Evolutionary conservation across 495 filamentous ascomycete species (phyloP), one percentile per base, ranked within the genome.

Genomic region (Recurvomyces mirabilis): DNA sequence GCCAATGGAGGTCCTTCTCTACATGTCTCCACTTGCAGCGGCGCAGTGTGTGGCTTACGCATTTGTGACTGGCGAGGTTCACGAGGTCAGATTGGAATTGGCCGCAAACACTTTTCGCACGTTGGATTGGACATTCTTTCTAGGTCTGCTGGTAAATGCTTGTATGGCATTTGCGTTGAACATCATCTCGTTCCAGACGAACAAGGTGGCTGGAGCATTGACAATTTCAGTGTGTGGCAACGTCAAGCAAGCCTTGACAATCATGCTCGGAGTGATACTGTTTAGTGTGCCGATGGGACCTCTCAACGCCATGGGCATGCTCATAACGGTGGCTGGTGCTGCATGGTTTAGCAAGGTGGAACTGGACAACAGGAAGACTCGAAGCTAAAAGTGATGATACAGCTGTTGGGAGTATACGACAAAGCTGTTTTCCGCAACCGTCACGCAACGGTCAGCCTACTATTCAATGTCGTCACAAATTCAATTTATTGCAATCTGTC

Each of bases 221-320:
- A 75, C 70, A 6, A 73, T 77, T 60, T 68, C 73, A 1, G 72
- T 77, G 4, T 70, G 66, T 18, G 74, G 67, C 24, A 77, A 77
- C 40, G 57, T 76, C 35, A 76, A 77, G 63, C 74, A 77, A 59
- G 69, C 66, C 41, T 46, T 78, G 32, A 75, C 73, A 1, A 68
- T 78, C n/a, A 39, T 72, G 26, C 37, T 77, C 22, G 70, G 72
- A 17, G 68, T 75, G 22, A 49, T 66, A 6, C 55, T 74, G 25
- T 77, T 77, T 57, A 61, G 67, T 14, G 60, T 76, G 29, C 51
- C 58, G 35, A 65, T 77, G 1, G 67, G 63, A 0, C 34, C 58
- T 30, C 36, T 67, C 43, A 74, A 75, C 46, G 65, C 61, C 9
- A 19, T 65, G 11, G 71, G 57, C 19, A 51, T 53, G 47, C 23